Evolutionary conservation across 169 alveolate genomes (phyloP), one percentile per base, ranked within the genome.

Genomic region (Toxoplasma gondii): DNA sequence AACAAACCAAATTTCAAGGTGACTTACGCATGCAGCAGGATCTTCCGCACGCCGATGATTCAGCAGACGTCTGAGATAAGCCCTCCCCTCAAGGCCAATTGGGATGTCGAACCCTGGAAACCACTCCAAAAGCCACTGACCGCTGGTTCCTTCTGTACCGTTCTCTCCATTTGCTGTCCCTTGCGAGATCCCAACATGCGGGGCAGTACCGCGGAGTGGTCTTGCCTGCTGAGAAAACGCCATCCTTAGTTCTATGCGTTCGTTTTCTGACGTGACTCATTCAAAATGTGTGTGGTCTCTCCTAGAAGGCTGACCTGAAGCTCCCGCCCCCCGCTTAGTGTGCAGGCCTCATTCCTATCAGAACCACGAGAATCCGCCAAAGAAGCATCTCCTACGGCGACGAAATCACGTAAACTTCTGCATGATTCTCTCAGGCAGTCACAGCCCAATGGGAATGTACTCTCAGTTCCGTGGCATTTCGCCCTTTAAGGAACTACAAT

Each of bases 31-130:
- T 81, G 91, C 74, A 17, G 94, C 94, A 0, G 94, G 83, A 58
- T 91, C 91, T 7, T 74, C 91, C 12, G 91, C 84, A 4, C 94
- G 81, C 16, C 94, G 64, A 36, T 91, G 94, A 43, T 91, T 91
- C 31, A 91, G 91, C 36, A 91, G 91, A 22, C 94, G 53, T 27
- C 94, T 45, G 1, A 91, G 44, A 34, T 43, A 74, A 22, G 94
- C 94, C 17, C 94, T 31, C 27, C 94, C 94, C 49, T 91, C 86
- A 0, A 91, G 94, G n/a, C 94, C 94, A 41, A 91, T 91, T 16
- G 94, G 94, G 34, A 91, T 84, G 58, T 91, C 94, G 38, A 91
- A 91, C 39, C 94, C 94, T 19, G 94, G 94, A 44, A 91, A 91
- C 94, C 94, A 91, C 83, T 91, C 82, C 12, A 91, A 70, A 53